Evolutionary conservation across 2,329 filamentous ascomycete species (phyloP), one percentile per base, ranked within the genome.

Genomic region (Botrytis elliptica): DNA sequence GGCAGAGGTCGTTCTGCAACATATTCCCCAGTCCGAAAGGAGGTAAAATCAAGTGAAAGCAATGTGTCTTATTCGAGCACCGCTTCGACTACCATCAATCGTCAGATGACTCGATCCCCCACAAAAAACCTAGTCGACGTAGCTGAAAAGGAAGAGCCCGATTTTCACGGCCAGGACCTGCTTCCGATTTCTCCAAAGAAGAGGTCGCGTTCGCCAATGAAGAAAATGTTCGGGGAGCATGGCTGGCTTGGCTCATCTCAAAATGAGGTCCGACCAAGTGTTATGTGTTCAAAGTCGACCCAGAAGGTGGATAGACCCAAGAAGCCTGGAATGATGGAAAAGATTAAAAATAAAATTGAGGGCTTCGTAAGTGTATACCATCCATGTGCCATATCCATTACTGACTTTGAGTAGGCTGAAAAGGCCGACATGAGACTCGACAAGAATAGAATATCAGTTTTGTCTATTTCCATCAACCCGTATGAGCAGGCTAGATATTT

Each of bases 201-300:
- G 70, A 72, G 80, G 64, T 79, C 79, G 22, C 79, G 80, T 10
- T 81, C 80, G 16, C 80, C 80, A 5, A 80, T 80, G 79, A 81
- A 81, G 67, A 81, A 80, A 72, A 77, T 81, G 78, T 81, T 81
- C 70, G 80, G 80, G 33, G 77, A 80, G 62, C 73, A 78, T 67
- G 80, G 80, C 25, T 81, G 79, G 78, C 77, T 81, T 55, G 79
- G 79, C 59, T 59, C 74, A 7, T 77, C 78, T 16, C 75, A 79
- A 18, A 70, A 75, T 60, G 79, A 79, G 68, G 40, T 70, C 12
- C 36, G 73, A 16, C 66, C 74, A 4, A 77, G 75, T 46, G 10
- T 44, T 12, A 64, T 73, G 40, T 29, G 52, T 38, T 75, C 76
- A 44, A 78, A 77, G 67, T 57, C 68, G 38, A 44, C 40, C 20